These are phyloP conservation scores for Hansenula anomala DNA, from an alignment of 1,139 yeast species.

Conservation along the genomic window DNA sequence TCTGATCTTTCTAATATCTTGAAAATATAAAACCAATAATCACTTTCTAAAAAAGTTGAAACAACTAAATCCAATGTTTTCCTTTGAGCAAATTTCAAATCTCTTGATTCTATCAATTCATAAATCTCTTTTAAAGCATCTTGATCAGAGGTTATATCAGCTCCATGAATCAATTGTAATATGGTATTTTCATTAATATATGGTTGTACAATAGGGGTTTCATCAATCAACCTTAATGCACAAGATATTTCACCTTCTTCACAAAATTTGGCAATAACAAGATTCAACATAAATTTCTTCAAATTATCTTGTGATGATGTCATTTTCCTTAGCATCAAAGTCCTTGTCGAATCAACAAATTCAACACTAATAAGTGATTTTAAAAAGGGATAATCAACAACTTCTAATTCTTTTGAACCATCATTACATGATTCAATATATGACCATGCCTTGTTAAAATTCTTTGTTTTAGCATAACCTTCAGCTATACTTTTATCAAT, in stretches of 20 bases:
- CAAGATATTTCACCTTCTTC: slow-evolving; percentile 2
- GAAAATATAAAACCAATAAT: not conserved
- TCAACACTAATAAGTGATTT: slow-evolving; percentile 3
- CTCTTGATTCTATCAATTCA: not conserved
- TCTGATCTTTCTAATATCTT: not conserved
- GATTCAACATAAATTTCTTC: slow-evolving; percentile 11
- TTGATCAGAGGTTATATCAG: not conserved
- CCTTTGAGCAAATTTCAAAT: not conserved
- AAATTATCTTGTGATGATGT: not conserved
- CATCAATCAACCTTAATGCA: slow-evolving; percentile 5
- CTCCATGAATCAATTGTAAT: slow-evolving; percentile 8
- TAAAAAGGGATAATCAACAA: slow-evolving; percentile 14
- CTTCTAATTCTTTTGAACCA: slow-evolving; percentile 3
- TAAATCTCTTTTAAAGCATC: not conserved
- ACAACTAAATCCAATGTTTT: not conserved
- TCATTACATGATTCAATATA: slow-evolving; percentile 3
- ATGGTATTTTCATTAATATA: slow-evolving; percentile 11
- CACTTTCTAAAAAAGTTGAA: not conserved
- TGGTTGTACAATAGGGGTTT: not conserved
- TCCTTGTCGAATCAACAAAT: too few species aligned
- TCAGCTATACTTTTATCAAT: slow-evolving; percentile 8
- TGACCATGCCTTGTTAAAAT: slow-evolving; percentile 8
- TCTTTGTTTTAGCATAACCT: slow-evolving; percentile 6
- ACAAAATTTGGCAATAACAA: slow-evolving; percentile 10
- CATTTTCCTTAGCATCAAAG: not conserved